Evolutionary conservation across 768 basidiomycete species (phyloP).

Genomic region (Rhodotorula diobovata): DNA sequence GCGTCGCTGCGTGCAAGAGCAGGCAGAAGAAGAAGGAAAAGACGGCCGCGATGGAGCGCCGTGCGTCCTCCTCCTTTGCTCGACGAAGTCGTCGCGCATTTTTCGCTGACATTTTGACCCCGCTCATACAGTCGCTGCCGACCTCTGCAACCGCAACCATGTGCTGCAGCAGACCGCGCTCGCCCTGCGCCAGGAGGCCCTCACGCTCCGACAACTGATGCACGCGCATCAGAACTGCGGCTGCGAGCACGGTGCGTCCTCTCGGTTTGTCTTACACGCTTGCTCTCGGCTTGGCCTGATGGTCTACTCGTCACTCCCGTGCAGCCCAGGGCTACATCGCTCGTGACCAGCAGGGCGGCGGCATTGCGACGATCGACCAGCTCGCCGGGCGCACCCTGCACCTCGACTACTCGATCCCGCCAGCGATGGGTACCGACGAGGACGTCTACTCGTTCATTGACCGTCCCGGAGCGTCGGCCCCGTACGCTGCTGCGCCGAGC

Average conservation of each 20-base stretch:
- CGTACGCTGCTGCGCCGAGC: not conserved
- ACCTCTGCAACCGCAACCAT: slow-evolving; percentile 29
- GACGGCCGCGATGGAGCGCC: slow-evolving; percentile 31
- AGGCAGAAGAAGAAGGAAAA: slow-evolving; percentile 43
- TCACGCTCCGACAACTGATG: slow-evolving; percentile 28
- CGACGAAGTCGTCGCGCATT: no score
- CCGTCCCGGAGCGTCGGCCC: not conserved
- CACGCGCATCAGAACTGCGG: slow-evolving; percentile 24
- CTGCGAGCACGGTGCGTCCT: slow-evolving; percentile 30
- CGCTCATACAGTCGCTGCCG: slow-evolving; percentile 9
- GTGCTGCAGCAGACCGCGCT: slow-evolving; percentile 30
- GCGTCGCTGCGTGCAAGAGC: slow-evolving; percentile 41
- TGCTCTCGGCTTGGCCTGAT: no score
- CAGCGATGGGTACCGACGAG: slow-evolving; percentile 30
- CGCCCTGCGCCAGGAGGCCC: slow-evolving; percentile 29
- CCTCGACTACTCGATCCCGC: slow-evolving; percentile 31
- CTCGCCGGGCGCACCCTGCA: slow-evolving; percentile 33
- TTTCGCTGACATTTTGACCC: no score
- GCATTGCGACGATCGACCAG: slow-evolving; percentile 32
- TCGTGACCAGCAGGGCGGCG: slow-evolving; percentile 27
- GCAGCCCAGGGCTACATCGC: slow-evolving; percentile 34
- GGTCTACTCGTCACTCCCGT: not conserved
- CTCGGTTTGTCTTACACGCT: no score
- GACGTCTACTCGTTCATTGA: slow-evolving; percentile 33
- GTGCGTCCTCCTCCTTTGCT: slow-evolving; percentile 3